Evolutionary conservation across 495 filamentous ascomycete species (phyloP).

Genomic region (Hypoxylon crocopeplum): DNA sequence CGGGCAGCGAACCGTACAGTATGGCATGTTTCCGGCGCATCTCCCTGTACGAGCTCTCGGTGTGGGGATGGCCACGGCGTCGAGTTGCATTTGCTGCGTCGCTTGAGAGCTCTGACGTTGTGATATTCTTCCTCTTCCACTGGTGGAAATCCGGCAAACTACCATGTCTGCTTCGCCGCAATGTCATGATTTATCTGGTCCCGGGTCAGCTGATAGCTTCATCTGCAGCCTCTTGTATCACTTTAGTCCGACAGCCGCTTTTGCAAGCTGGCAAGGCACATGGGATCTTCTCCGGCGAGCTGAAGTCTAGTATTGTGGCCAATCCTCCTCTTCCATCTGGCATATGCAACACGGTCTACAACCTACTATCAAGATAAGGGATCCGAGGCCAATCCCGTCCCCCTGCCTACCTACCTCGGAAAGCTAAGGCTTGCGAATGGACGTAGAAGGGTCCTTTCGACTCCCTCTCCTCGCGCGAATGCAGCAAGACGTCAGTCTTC

Average conservation of each 20-base stretch:
- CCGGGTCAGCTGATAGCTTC: constrained; percentile 36
- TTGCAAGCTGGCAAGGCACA: constrained; percentile 6
- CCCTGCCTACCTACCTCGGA: constrained; percentile 11
- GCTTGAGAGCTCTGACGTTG: constrained; percentile 21
- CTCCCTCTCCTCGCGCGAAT: constrained; percentile 14
- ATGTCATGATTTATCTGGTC: constrained; percentile 18
- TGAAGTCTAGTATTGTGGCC: constrained; percentile 20
- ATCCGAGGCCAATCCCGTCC: constrained; percentile 15
- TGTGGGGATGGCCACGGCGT: too few species aligned
- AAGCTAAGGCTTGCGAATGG: constrained; percentile 19
- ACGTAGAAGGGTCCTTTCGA: constrained; percentile 9
- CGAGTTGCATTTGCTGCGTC: not conserved
- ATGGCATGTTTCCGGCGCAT: not conserved
- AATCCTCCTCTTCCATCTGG: constrained; percentile 29
- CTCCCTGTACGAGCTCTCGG: too few species aligned
- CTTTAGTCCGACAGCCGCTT: constrained; percentile 26
- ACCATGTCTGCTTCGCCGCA: constrained; percentile 4
- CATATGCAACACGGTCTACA: constrained; percentile 34
- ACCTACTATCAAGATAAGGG: constrained; percentile 37
- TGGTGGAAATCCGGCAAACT: constrained; percentile 9
- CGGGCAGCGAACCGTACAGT: constrained; percentile 2
- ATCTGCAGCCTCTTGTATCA: constrained; percentile 37
- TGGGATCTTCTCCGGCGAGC: constrained; percentile 6
- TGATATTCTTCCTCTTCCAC: constrained; percentile 32
- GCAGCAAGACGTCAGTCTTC: constrained; percentile 39